A percentile compares a stretch with the other conserved stretches of the same genome.
Evolutionary conservation across 495 filamentous ascomycete species (phyloP).

Genomic region (Immersiella caudata): DNA sequence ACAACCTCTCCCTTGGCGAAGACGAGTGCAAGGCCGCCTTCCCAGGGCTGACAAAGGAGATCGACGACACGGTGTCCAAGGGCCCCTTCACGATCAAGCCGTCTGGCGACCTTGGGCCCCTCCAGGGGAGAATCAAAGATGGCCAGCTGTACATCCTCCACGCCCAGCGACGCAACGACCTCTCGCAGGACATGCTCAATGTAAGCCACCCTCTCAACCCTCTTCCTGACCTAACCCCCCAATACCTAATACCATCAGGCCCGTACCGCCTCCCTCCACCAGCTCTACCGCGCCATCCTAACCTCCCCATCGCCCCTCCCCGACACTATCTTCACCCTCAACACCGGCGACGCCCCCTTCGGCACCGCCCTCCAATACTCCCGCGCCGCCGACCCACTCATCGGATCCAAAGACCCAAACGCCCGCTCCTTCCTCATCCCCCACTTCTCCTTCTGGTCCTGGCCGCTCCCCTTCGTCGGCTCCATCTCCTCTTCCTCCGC

Average conservation of each 20-base stretch:
- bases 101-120: slow-evolving; percentile 40
- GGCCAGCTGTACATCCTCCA: slow-evolving; percentile 52
- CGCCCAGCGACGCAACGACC: slow-evolving; percentile 41
- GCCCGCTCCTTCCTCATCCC: slow-evolving; percentile 69
- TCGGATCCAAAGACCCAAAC: slow-evolving; percentile 48
- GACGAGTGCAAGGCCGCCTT: slow-evolving; percentile 47
- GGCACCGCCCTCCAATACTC: slow-evolving; percentile 42
- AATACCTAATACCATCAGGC: slow-evolving; percentile 30
- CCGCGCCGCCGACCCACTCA: slow-evolving; percentile 44
- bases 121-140: slow-evolving; percentile 48
- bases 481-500: slow-evolving; percentile 55
- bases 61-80: slow-evolving; percentile 48
- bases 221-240: neutral
- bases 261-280: slow-evolving; percentile 46
- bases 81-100: slow-evolving; percentile 49
- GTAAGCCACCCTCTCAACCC: slow-evolving; percentile 21
- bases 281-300: slow-evolving; percentile 54
- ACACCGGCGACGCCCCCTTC: slow-evolving; percentile 48
- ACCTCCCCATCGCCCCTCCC: slow-evolving; percentile 54
- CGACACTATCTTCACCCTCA: slow-evolving; percentile 64
- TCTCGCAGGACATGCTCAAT: slow-evolving; percentile 46
- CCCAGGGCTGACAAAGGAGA: slow-evolving; percentile 48
- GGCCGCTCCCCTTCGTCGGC: slow-evolving; percentile 64
- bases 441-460: slow-evolving; percentile 79
- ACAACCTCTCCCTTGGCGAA: slow-evolving; percentile 45